Percentiles rank a stretch among this genome's conserved stretches.
Evolutionary conservation across 179 eudicot species (phyloP).

Genomic region (Corrigiola litoralis): DNA sequence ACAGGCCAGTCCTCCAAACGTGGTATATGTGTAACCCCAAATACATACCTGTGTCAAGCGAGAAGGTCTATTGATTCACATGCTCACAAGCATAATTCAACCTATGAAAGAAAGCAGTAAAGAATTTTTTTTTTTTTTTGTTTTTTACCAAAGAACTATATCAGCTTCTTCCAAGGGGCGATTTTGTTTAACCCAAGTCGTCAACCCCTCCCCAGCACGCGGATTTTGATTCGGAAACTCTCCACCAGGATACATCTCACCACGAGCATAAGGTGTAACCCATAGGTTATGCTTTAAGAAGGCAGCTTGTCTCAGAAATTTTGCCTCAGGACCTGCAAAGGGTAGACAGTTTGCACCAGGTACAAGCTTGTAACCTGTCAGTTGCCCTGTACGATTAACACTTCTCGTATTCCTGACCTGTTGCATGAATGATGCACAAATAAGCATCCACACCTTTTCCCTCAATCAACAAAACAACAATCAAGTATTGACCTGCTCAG

Average conservation of each 20-base stretch:
- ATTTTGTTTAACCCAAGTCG: conserved; percentile 86
- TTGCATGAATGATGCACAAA: conserved; percentile 7
- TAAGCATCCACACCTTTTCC: conserved; percentile 1
- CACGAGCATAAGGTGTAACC: conserved; percentile 72
- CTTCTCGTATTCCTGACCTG: conserved; percentile 53
- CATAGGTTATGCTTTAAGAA: conserved; percentile 96
- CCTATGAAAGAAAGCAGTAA: not conserved
- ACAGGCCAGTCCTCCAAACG: conserved; percentile 57
- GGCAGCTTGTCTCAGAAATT: conserved; percentile 88
- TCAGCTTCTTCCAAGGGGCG: conserved; percentile 89
- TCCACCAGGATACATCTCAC: conserved; percentile 93
- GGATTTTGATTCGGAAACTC: conserved; percentile 99
- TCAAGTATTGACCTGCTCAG: no score
- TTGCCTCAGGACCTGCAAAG: conserved; percentile 59
- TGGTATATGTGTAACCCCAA: conserved; percentile 49
- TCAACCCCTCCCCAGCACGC: conserved; percentile 91
- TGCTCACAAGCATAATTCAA: not conserved
- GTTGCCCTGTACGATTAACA: conserved; percentile 47
- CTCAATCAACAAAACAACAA: no score
- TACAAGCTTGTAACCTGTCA: conserved; percentile 45
- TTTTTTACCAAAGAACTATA: conserved; percentile 90
- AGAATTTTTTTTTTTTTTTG: no score
- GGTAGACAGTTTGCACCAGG: conserved; percentile 50
- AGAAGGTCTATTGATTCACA: not conserved
- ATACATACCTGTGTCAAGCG: conserved; percentile 40